A percentile compares a stretch with the other conserved stretches of the same genome.
These are phyloP conservation scores for Mycothermus thermophilus DNA, from an alignment of 495 filamentous ascomycete species.

Conservation along the genomic window DNA sequence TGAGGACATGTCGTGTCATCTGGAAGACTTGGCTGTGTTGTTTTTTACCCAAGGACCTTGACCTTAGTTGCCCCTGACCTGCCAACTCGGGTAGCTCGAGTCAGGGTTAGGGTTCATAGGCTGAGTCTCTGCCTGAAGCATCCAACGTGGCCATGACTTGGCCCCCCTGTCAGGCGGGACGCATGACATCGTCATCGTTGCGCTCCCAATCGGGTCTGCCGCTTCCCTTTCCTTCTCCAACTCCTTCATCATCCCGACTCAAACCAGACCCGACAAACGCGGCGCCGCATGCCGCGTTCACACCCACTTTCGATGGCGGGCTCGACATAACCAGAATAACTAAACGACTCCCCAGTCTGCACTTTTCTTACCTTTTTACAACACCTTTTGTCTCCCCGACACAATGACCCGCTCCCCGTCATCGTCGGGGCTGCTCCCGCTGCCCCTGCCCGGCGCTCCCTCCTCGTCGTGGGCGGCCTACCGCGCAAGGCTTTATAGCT, in stretches of 20 bases:
- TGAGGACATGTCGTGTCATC: too few species aligned
- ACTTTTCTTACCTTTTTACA: too few species aligned
- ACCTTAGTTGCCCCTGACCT: too few species aligned
- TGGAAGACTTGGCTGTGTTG: too few species aligned
- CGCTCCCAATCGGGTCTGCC: background rate
- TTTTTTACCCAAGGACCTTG: too few species aligned
- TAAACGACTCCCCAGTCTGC: background rate
- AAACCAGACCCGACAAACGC: background rate
- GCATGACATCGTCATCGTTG: too few species aligned
- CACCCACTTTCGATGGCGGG: background rate
- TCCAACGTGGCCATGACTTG: too few species aligned
- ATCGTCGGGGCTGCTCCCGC: slow-evolving; percentile 11
- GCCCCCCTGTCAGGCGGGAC: too few species aligned
- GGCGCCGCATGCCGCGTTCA: background rate
- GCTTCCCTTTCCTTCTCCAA: background rate
- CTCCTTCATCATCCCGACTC: background rate
- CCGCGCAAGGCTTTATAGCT: slow-evolving; percentile 43
- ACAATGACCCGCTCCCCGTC: slow-evolving; percentile 7
- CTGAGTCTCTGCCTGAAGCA: too few species aligned
- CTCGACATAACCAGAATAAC: background rate
- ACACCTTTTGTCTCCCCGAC: too few species aligned
- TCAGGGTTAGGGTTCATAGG: too few species aligned
- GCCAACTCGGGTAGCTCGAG: too few species aligned
- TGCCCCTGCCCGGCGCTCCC: slow-evolving; percentile 59
- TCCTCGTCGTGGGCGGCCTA: slow-evolving; percentile 60